Evolutionary conservation across 2,329 filamentous ascomycete species (phyloP), one percentile per base, ranked within the genome.

Genomic region (Cytospora mali): DNA sequence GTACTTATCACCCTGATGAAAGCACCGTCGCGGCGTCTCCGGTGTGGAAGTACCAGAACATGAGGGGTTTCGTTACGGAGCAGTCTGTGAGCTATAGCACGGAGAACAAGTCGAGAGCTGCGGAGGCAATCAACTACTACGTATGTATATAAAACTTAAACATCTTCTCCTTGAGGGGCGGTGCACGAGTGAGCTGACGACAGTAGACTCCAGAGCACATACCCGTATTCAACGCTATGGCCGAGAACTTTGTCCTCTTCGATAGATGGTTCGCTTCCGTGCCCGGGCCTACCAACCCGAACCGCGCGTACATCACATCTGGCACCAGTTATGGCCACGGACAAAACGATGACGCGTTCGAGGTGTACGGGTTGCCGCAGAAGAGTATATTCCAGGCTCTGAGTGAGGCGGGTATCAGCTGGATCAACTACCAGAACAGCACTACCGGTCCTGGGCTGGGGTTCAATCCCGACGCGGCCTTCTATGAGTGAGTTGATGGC

Each of bases 361-460:
- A 67, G 14, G 66, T 51, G 64, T 74, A 65, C 66, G 71, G 65
- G 7, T 68, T 74, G 57, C 64, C 67, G 50, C 70, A 73, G 64
- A 68, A 63, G 52, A 72, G 72, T 62, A 75, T 80, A 67, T 80
- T 80, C 71, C 72, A 80, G 71, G 70, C 74, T 14, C 67, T 81
- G 28, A 74, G 72, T 0, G 76, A 79, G 58, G 70, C 71, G 23
- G 71, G 71, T 60, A 74, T 77, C 64, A 71, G 71, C 49, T 82
- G 80, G 80, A 75, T 73, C 60, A 81, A 82, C 70, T 82, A 81
- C 69, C 73, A 76, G 52, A 77, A 79, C 68, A 72, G 76, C 42
- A 76, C 72, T 13, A 70, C 68, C 9, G 72, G 72, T 4, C 71
- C 70, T 3, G 75, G 46, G 13, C 52, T 61, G 6, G 60, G 60